Percentiles rank a stretch among this genome's conserved stretches.
These are phyloP conservation scores for Cryptomeria japonica DNA, from an alignment of 75 land plant genomes.

Conservation along the genomic window DNA sequence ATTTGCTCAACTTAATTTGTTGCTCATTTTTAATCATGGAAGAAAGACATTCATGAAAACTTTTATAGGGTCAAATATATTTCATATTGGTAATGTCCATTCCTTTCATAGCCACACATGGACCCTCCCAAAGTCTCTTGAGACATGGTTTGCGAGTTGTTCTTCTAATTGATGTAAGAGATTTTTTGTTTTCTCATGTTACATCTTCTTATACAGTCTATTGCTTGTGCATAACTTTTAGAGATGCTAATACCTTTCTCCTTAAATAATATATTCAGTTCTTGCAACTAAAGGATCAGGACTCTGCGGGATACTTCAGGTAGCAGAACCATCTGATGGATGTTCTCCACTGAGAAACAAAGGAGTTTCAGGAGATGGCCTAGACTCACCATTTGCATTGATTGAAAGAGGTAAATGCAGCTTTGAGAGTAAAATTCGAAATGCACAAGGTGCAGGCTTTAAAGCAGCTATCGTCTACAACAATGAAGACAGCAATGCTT, in stretches of 20 bases:
- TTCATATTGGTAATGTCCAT: too few relatives aligned
- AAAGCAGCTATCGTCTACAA: conserved; percentile 42
- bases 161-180: not conserved
- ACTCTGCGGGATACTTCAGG: conserved; percentile 12
- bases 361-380: not conserved
- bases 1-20: too few relatives aligned
- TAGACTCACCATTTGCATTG: conserved; percentile 26
- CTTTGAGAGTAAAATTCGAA: conserved; percentile 41
- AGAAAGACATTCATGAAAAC: too few relatives aligned
- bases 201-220: not conserved
- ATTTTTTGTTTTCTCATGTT: not conserved
- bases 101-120: too few relatives aligned
- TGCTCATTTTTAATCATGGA: too few relatives aligned
- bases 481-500: conserved; percentile 32
- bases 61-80: too few relatives aligned
- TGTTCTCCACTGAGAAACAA: conserved; percentile 7
- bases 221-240: not conserved
- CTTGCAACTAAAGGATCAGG: conserved; percentile 9
- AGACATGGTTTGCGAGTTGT: not conserved
- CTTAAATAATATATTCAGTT: not conserved
- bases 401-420: conserved; percentile 42
- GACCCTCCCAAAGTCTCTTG: not conserved
- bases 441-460: conserved; percentile 53
- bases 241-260: not conserved
- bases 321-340: conserved; percentile 19